phyloP scores from a whole-genome alignment of 2,329 filamentous ascomycete species.

The Parastagonospora nodorum region DNA sequence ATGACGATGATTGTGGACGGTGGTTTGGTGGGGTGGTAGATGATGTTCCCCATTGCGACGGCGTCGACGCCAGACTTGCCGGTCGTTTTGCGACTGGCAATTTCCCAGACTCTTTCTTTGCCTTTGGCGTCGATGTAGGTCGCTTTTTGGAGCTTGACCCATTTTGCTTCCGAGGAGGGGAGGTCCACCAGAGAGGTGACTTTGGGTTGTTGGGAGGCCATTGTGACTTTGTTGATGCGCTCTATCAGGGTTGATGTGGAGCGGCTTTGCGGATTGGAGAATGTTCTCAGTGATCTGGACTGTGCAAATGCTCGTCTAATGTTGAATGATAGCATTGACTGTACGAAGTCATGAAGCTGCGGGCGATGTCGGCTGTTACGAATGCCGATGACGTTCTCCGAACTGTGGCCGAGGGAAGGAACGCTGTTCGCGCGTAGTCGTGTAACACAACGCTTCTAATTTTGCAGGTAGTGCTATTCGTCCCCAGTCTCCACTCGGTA shows the following conservation, averaged over 20 bases:
- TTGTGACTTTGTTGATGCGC: conserved; percentile 13
- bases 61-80: conserved; percentile 62
- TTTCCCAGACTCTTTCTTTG: conserved; percentile 68
- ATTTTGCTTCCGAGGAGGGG: conserved; percentile 30
- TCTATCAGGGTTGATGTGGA: too few relatives aligned
- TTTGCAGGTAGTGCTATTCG: too few relatives aligned
- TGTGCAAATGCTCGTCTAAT: not conserved
- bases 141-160: conserved; percentile 43
- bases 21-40: conserved; percentile 46
- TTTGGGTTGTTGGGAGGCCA: conserved; percentile 14
- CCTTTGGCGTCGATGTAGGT: conserved; percentile 66
- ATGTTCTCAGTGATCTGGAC: too few relatives aligned
- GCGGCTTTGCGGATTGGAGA: not conserved
- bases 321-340: not conserved
- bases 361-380: not conserved
- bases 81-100: conserved; percentile 68
- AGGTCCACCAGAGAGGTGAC: conserved; percentile 28
- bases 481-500: not conserved
- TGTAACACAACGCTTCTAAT: too few relatives aligned
- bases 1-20: conserved; percentile 43
- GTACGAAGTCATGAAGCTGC: not conserved
- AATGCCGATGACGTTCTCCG: not conserved
- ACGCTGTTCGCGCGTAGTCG: too few relatives aligned
- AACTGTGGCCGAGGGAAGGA: not conserved
- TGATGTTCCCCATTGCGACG: conserved; percentile 72